Conservation (phyloP, 1,284 basidiomycete species). For the Sporisorium iseilematis-ciliati region DNA sequence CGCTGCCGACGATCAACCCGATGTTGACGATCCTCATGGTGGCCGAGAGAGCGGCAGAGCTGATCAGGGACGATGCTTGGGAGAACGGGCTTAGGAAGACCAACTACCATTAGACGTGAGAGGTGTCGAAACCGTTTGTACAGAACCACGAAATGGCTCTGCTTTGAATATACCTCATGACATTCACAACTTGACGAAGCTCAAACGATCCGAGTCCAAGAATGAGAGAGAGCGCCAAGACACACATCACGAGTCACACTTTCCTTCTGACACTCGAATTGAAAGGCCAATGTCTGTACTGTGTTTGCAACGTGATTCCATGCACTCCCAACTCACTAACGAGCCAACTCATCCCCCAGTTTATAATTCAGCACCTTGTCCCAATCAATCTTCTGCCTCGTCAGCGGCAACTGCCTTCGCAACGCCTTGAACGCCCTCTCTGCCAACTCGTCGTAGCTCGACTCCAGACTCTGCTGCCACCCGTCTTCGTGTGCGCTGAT, state of each 20-base stretch:
- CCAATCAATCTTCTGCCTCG: conserved; percentile 69
- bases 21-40: conserved; percentile 65
- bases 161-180: conserved; percentile 1
- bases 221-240: too few relatives aligned
- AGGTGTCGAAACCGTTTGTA: too few relatives aligned
- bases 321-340: neutral
- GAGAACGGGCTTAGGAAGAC: conserved; percentile 43
- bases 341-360: conserved; percentile 52
- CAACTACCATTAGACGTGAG: conserved; percentile 24
- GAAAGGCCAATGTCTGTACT: too few relatives aligned
- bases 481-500: conserved; percentile 58
- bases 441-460: conserved; percentile 51
- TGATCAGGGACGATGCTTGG: conserved; percentile 66
- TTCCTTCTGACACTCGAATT: too few relatives aligned
- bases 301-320: too few relatives aligned
- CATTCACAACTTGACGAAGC: too few relatives aligned
- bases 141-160: too few relatives aligned
- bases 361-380: conserved; percentile 66
- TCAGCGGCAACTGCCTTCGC: conserved; percentile 64
- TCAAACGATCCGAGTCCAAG: too few relatives aligned
- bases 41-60: conserved; percentile 67
- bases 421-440: conserved; percentile 65
- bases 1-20: conserved; percentile 65
- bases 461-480: conserved; percentile 56
- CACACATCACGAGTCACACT: too few relatives aligned